Percentiles rank a stretch among this genome's conserved stretches.
phyloP scores from a whole-genome alignment of 2,329 filamentous ascomycete genomes.

The Byssothecium circinans region DNA sequence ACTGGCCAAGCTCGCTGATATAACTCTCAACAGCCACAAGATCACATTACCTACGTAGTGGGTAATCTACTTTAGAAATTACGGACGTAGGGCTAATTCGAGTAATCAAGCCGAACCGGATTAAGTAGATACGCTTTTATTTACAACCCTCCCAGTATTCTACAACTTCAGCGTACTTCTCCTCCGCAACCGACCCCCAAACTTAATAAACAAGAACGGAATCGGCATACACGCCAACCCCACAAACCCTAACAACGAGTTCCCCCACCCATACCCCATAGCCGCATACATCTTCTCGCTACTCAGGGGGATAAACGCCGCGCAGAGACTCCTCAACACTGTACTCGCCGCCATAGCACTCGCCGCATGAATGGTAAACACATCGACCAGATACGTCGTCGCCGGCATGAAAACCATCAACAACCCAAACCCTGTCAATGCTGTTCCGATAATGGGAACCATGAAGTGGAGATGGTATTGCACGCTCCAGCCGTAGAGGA shows the following conservation, averaged over 20 bases:
- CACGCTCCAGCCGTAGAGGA: constrained; percentile 44
- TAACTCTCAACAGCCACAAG: no score
- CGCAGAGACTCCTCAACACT: constrained; percentile 42
- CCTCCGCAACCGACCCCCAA: constrained; percentile 34
- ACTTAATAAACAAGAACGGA: constrained; percentile 41
- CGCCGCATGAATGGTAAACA: constrained; percentile 46
- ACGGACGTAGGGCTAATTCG: no score
- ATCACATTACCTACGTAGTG: no score
- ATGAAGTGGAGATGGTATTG: constrained; percentile 41
- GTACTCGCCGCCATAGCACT: constrained; percentile 48
- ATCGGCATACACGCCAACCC: constrained; percentile 33
- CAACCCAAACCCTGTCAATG: constrained; percentile 38
- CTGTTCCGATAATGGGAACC: constrained; percentile 39
- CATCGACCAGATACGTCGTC: constrained; percentile 47
- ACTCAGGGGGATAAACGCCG: constrained; percentile 41
- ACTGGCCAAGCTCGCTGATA: no score
- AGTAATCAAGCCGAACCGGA: no score
- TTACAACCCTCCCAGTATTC: not conserved
- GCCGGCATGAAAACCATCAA: constrained; percentile 44
- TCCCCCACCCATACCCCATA: constrained; percentile 46
- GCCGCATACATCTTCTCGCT: constrained; percentile 44
- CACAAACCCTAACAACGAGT: constrained; percentile 42
- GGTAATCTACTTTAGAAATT: no score
- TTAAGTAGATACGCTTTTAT: not conserved
- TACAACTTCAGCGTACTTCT: constrained; percentile 33